These are phyloP conservation scores for Phaeotremella fagi DNA, from an alignment of 768 basidiomycete species.

Conservation along the genomic window DNA sequence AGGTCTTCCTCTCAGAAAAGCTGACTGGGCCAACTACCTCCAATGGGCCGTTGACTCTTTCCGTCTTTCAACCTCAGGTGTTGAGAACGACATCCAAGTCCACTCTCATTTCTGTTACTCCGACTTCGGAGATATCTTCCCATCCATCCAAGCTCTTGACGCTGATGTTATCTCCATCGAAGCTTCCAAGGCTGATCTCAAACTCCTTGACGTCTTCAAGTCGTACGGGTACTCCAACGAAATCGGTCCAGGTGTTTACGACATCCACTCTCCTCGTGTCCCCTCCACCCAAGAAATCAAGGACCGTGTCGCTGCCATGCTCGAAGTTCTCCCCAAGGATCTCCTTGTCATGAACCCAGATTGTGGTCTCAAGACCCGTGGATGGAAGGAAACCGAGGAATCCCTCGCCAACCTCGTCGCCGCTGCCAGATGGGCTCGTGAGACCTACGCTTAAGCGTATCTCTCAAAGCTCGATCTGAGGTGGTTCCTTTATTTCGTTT, in stretches of 20 bases:
- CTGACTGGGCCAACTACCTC: constrained; percentile 95
- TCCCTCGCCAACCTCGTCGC: constrained; percentile 80
- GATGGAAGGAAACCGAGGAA: constrained; percentile 95
- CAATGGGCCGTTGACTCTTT: constrained; percentile 99
- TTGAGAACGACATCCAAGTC: constrained; percentile 86
- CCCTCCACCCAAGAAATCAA: constrained; percentile 89
- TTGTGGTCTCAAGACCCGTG: constrained; percentile 97
- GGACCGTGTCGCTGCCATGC: constrained; percentile 80
- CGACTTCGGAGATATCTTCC: constrained; percentile 98
- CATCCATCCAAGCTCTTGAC: constrained; percentile 90
- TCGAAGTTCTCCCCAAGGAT: constrained; percentile 70
- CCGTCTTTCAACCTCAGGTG: constrained; percentile 94
- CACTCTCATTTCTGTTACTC: constrained; percentile 80
- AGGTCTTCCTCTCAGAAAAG: constrained; percentile 91
- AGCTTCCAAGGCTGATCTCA: constrained; percentile 97
- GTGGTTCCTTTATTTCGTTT: no score
- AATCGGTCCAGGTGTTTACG: constrained; percentile 95
- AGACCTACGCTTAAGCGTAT: constrained; percentile 63
- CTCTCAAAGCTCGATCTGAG: no score
- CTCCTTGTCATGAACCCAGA: constrained; percentile 93
- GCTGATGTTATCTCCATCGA: constrained; percentile 98
- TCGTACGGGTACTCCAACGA: constrained; percentile 91
- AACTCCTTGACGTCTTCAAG: constrained; percentile 92
- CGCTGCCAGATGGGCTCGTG: constrained; percentile 89
- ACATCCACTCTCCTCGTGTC: constrained; percentile 99